phyloP scores from a whole-genome alignment of 257 asterid genomes.

The Solanum ossicruentum region DNA sequence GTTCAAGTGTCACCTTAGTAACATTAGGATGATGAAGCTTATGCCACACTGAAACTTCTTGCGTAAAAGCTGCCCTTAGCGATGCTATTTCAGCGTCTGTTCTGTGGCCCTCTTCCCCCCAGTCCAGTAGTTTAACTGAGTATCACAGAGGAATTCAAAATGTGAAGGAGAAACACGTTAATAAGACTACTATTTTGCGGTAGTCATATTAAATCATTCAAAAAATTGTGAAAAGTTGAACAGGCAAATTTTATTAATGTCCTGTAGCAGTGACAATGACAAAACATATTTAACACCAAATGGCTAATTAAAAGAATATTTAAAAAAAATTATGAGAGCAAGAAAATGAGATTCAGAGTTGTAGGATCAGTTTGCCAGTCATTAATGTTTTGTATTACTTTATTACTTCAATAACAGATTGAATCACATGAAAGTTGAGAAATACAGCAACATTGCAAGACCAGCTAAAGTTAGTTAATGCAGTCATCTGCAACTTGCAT shows the following conservation, averaged over 20 bases:
- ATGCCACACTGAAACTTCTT: conserved; percentile 93
- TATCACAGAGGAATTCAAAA: conserved; percentile 13
- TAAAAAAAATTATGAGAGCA: not conserved
- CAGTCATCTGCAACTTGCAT: conserved; percentile 27
- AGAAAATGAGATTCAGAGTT: conserved; percentile 24
- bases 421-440: conserved; percentile 69
- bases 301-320: not conserved
- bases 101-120: conserved; percentile 90
- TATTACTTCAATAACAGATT: conserved; percentile 12
- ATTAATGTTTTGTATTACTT: conserved; percentile 13
- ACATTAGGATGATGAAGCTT: conserved; percentile 87
- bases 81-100: conserved; percentile 69
- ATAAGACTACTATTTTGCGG: not conserved
- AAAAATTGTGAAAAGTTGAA: not conserved
- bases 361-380: not conserved
- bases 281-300: not conserved
- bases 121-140: conserved; percentile 76
- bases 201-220: not conserved
- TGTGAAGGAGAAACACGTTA: not conserved
- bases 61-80: conserved; percentile 70
- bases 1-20: conserved; percentile 44
- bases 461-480: conserved; percentile 30
- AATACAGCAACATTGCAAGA: not conserved
- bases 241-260: not conserved
- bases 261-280: not conserved